These are phyloP conservation scores for Tulasnella calospora DNA, from an alignment of 768 basidiomycete species.

Conservation along the genomic window DNA sequence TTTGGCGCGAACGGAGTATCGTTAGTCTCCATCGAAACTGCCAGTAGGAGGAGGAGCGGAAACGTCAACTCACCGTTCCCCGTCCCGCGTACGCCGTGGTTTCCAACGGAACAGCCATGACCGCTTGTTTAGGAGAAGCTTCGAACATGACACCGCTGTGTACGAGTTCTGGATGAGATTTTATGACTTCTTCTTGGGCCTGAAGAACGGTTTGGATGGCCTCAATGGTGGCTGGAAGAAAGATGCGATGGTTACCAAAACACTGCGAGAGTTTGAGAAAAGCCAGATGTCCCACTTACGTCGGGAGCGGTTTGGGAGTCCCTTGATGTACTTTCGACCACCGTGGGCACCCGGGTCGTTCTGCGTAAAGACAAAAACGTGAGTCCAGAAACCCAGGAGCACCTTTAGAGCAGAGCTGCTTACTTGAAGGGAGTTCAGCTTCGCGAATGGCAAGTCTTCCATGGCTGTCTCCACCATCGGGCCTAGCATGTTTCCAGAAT, in stretches of 20 bases:
- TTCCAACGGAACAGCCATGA: background rate
- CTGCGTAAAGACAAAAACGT: background rate
- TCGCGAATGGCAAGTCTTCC: conserved; percentile 1
- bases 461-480: background rate
- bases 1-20: too few species aligned
- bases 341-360: background rate
- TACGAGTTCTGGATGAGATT: background rate
- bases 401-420: background rate
- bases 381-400: background rate
- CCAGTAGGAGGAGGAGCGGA: too few species aligned
- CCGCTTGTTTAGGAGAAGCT: background rate
- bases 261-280: background rate
- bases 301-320: background rate
- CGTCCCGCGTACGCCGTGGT: background rate
- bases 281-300: background rate
- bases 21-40: too few species aligned
- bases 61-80: background rate
- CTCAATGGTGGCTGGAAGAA: background rate
- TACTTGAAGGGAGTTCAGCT: conserved; percentile 17
- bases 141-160: background rate
- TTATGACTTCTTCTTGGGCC: background rate
- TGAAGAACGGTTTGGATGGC: background rate
- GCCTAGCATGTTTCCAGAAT: background rate
- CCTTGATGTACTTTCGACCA: background rate
- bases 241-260: background rate